Conservation (phyloP, 2,329 filamentous ascomycete species). For the Pestalotiopsis sp. region DNA sequence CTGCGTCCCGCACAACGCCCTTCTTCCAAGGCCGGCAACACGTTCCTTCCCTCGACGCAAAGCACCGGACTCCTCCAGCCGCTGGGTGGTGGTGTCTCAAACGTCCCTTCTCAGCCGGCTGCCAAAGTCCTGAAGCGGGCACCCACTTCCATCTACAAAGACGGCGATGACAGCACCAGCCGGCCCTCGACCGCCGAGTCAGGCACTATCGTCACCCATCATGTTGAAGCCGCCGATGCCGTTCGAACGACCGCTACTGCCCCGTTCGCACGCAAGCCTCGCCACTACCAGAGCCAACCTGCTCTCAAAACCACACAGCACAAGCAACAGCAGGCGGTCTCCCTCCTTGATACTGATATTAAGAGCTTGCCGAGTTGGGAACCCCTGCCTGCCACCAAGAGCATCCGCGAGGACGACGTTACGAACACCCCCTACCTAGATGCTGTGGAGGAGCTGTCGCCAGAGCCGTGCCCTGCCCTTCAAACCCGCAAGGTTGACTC, state of each 20-base stretch:
- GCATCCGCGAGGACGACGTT: slow-evolving; percentile 35
- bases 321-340: slow-evolving; percentile 40
- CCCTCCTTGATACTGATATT: slow-evolving; percentile 17
- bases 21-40: slow-evolving; percentile 22
- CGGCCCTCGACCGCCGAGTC: slow-evolving; percentile 1
- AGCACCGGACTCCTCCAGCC: slow-evolving; percentile 17
- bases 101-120: slow-evolving; percentile 10
- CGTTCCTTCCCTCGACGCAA: slow-evolving; percentile 23
- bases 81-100: background rate
- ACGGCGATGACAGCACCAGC: slow-evolving; percentile 18
- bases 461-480: slow-evolving; percentile 19
- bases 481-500: slow-evolving; percentile 13
- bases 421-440: slow-evolving; percentile 48
- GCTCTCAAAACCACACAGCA: slow-evolving; percentile 46
- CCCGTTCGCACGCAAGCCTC: slow-evolving; percentile 25
- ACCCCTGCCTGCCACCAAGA: slow-evolving; percentile 4
- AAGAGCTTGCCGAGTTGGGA: slow-evolving; percentile 10
- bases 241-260: slow-evolving; percentile 1
- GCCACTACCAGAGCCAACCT: slow-evolving; percentile 59
- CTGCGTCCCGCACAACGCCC: slow-evolving; percentile 40
- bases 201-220: background rate
- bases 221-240: background rate
- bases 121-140: slow-evolving; percentile 17
- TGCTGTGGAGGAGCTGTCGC: slow-evolving; percentile 44
- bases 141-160: slow-evolving; percentile 27